phyloP scores from a whole-genome alignment of 306 rosid species.

The Parietaria judaica region DNA sequence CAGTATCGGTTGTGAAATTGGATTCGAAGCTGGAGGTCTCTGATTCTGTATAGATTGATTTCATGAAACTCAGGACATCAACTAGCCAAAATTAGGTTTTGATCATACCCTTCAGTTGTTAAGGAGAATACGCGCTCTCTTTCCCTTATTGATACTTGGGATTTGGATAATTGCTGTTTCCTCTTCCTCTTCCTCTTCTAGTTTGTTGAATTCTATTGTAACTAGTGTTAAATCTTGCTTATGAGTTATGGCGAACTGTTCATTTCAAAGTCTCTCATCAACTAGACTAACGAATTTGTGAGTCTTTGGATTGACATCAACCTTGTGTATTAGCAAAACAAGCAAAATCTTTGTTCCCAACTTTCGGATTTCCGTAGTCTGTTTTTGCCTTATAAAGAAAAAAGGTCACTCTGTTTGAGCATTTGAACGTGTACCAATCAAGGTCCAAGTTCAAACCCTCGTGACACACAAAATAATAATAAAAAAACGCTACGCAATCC shows the following conservation, averaged over 20 bases:
- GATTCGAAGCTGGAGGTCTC: no score
- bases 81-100: neutral
- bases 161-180: neutral
- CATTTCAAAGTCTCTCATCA: no score
- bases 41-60: no score
- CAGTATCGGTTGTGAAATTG: no score
- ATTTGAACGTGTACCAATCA: no score
- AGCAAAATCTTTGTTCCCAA: neutral
- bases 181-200: neutral
- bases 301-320: neutral
- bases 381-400: no score
- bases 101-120: neutral
- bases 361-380: neutral
- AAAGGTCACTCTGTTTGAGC: no score
- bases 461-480: no score
- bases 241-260: neutral
- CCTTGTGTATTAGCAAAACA: neutral
- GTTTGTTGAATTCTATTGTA: neutral
- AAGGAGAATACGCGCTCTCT: neutral
- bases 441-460: no score
- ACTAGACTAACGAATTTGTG: neutral
- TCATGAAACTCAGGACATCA: no score
- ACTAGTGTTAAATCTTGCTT: neutral
- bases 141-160: neutral
- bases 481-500: no score